Evolutionary conservation across 441 rosid genomes (phyloP), one percentile per base, ranked within the genome.

Genomic region (Populus hybrid): DNA sequence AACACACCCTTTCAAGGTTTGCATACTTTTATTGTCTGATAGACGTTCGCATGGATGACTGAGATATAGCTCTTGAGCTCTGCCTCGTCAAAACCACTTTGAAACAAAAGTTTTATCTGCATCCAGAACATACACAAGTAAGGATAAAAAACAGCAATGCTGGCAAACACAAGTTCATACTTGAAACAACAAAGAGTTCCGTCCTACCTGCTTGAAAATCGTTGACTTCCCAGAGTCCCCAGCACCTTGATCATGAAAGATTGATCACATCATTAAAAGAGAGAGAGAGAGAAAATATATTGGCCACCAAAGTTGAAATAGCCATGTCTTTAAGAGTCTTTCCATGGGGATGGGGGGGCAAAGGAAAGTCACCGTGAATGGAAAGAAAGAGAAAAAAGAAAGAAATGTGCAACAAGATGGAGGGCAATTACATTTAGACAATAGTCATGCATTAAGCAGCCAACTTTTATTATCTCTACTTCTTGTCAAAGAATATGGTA

Each of bases 171-270:
- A 65, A 20, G 14, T 14, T 35, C 64, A 8, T 50, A 69, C 36
- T 20, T 24, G 46, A 34, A 24, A 57, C 11, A 30, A 24, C 57
- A 50, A 50, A 16, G n/a, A 8, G 67, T 67, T 11, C 36, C 9
- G 11, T 50, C 88, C 86, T 86, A 85, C 99, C 98, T 96, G 99
- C 91, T 96, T 96, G 86, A 96, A 94, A 72, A 96, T 96, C 61
- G 99, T 96, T 78, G 98, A 96, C 88, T 96, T 96, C 79, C 99
- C 99, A 2, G 99, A 96, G 82, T 96, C 99, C 77, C 99, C 99
- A 82, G 96, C 91, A 85, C 98, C 99, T 96, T 77, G 6, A 86
- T 50, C 78, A 83, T 71, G 73, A 81, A 67, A 84, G 57, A 73
- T 66, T 11, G 73, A 67, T 30, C 64, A n/a, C 30, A 30, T 30